A percentile compares a stretch with the other conserved stretches of the same genome.
phyloP scores from a whole-genome alignment of 768 basidiomycete genomes.

The Panus rudis region DNA sequence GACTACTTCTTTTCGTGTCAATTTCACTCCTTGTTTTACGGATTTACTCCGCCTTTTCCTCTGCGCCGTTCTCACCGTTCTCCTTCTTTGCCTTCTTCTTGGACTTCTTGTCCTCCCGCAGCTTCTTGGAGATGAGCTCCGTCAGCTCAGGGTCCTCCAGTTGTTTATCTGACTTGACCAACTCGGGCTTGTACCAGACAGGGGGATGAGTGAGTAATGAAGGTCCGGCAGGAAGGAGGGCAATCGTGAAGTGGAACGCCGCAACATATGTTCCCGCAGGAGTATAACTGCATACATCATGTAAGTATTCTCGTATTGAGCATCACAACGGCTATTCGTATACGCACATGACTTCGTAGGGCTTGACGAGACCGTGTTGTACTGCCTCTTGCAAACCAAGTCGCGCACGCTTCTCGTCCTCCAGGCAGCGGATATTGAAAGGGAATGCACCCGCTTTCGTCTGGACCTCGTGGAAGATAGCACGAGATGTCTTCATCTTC shows the following conservation, averaged over 20 bases:
- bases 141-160: constrained; percentile 85
- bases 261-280: constrained; percentile 81
- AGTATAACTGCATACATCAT: constrained; percentile 68
- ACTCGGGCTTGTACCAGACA: constrained; percentile 87
- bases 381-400: constrained; percentile 96
- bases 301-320: neutral
- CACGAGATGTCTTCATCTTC: constrained; percentile 95
- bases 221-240: constrained; percentile 85
- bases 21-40: constrained; percentile 18
- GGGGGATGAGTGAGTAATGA: constrained; percentile 82
- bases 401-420: constrained; percentile 93
- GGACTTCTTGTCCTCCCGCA: constrained; percentile 89
- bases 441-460: constrained; percentile 98
- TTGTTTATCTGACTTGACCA: constrained; percentile 85
- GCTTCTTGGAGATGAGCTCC: constrained; percentile 63
- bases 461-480: constrained; percentile 95
- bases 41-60: constrained; percentile 29
- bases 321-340: constrained; percentile 4
- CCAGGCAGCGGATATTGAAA: constrained; percentile 89
- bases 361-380: constrained; percentile 87
- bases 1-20: no score
- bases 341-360: constrained; percentile 89
- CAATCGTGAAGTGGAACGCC: constrained; percentile 96
- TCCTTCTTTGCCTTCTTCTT: constrained; percentile 76
- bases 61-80: constrained; percentile 40